phyloP scores from a whole-genome alignment of 495 filamentous ascomycete species.

The Patellaria atrata region DNA sequence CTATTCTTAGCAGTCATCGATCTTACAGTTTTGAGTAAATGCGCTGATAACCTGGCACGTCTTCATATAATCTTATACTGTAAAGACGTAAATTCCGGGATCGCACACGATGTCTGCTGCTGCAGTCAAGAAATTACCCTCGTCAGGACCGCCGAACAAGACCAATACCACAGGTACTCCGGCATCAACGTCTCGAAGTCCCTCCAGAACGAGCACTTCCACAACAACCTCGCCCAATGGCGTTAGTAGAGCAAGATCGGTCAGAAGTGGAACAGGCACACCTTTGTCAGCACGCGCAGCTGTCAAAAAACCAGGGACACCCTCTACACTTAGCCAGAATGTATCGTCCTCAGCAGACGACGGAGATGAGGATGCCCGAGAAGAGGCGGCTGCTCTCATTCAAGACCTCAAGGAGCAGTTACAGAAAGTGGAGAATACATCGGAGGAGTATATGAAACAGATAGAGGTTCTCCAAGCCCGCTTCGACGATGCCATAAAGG shows the following conservation, averaged over 20 bases:
- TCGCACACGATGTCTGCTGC: no score
- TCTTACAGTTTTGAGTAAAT: no score
- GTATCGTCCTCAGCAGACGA: conserved; percentile 11
- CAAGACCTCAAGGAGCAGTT: conserved; percentile 75
- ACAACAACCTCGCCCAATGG: conserved; percentile 10
- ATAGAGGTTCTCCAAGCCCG: conserved; percentile 69
- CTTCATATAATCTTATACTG: no score
- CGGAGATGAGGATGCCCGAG: conserved; percentile 44
- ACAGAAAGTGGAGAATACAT: conserved; percentile 60
- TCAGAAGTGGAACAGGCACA: conserved; percentile 13
- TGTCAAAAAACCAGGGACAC: conserved; percentile 17
- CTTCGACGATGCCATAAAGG: conserved; percentile 69
- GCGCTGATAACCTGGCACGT: no score
- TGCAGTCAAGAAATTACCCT: no score
- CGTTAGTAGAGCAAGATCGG: conserved; percentile 10
- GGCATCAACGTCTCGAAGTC: no score
- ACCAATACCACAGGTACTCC: no score
- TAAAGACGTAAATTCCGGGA: no score
- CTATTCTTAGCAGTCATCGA: no score
- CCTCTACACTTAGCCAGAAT: conserved; percentile 19
- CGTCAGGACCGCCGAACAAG: no score
- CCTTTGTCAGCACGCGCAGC: conserved; percentile 20
- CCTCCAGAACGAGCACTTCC: conserved; percentile 1
- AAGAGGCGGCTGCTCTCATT: conserved; percentile 61
- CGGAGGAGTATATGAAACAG: conserved; percentile 73